Percentiles rank a stretch among this genome's conserved stretches.
Evolutionary conservation across 2,329 filamentous ascomycete species (phyloP).

Genomic region (Trichoderma semiorbis): DNA sequence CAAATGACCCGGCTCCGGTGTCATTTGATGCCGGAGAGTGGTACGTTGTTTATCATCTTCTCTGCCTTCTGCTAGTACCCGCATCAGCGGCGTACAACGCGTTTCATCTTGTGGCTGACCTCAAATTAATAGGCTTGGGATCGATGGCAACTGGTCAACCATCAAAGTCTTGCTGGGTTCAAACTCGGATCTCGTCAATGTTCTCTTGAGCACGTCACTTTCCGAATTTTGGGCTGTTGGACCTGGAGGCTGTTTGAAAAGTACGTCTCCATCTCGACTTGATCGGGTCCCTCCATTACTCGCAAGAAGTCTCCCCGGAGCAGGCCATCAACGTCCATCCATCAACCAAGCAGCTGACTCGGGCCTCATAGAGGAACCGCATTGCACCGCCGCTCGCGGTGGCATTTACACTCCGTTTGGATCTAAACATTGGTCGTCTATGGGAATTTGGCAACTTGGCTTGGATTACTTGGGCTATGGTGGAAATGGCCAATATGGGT

Average conservation of each 20-base stretch:
- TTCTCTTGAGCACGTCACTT: constrained; percentile 60
- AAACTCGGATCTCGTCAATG: constrained; percentile 34
- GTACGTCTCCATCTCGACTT: constrained; percentile 35
- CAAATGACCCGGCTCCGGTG: constrained; percentile 23
- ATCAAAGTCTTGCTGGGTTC: constrained; percentile 54
- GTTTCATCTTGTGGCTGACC: background rate
- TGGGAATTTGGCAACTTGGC: constrained; percentile 59
- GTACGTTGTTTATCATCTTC: constrained; percentile 19
- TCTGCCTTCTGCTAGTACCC: background rate
- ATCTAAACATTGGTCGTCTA: constrained; percentile 56
- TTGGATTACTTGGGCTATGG: constrained; percentile 55
- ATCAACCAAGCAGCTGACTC: constrained; percentile 22
- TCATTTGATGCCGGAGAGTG: constrained; percentile 24
- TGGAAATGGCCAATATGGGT: constrained; percentile 63
- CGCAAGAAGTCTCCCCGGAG: background rate
- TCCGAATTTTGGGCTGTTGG: constrained; percentile 71
- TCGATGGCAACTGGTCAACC: constrained; percentile 70
- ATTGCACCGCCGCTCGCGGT: constrained; percentile 57
- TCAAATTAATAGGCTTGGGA: constrained; percentile 49
- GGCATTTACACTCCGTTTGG: constrained; percentile 51
- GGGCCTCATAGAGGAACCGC: constrained; percentile 39
- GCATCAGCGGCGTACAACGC: background rate
- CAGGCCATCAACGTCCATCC: background rate
- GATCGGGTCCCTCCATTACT: background rate
- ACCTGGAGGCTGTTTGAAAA: constrained; percentile 50